These are phyloP conservation scores for Coniophora puteana DNA, from an alignment of 1,284 basidiomycete species.

Conservation along the genomic window DNA sequence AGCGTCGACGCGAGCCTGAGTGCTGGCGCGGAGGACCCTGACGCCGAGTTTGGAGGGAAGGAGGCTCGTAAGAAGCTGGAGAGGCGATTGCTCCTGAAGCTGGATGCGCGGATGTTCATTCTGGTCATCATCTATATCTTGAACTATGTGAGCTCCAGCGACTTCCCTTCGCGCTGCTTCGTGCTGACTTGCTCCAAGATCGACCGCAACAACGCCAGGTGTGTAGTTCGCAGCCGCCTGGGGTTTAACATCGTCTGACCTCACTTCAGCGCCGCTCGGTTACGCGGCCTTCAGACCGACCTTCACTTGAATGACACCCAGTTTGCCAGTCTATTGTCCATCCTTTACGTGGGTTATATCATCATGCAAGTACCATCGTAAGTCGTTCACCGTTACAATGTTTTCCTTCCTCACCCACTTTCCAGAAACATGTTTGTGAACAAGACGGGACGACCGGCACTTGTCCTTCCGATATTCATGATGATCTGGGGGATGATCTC, in stretches of 20 bases:
- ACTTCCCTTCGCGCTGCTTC: background rate
- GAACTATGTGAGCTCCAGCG: constrained; percentile 27
- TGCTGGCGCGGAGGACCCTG: no score
- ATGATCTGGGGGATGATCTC: constrained; percentile 65
- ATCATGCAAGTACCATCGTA: constrained; percentile 73
- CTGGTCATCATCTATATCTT: constrained; percentile 40
- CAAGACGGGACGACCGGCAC: constrained; percentile 62
- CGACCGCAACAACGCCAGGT: background rate
- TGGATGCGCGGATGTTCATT: constrained; percentile 37
- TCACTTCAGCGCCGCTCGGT: constrained; percentile 32
- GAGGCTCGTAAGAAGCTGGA: constrained; percentile 22
- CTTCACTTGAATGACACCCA: constrained; percentile 40
- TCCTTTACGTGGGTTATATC: constrained; percentile 66
- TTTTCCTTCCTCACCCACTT: background rate
- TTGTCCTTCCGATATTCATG: constrained; percentile 70
- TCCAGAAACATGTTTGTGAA: constrained; percentile 67
- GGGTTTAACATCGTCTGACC: background rate
- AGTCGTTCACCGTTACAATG: constrained; percentile 21
- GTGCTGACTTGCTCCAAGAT: background rate
- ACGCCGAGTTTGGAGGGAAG: constrained; percentile 44
- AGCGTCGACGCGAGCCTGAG: no score
- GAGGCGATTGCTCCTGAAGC: constrained; percentile 22
- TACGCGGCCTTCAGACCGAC: constrained; percentile 46
- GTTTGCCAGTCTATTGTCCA: constrained; percentile 48
- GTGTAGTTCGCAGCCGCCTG: background rate